These are phyloP conservation scores for Westerdykella ornata DNA, from an alignment of 2,329 filamentous ascomycete genomes.

Conservation along the genomic window DNA sequence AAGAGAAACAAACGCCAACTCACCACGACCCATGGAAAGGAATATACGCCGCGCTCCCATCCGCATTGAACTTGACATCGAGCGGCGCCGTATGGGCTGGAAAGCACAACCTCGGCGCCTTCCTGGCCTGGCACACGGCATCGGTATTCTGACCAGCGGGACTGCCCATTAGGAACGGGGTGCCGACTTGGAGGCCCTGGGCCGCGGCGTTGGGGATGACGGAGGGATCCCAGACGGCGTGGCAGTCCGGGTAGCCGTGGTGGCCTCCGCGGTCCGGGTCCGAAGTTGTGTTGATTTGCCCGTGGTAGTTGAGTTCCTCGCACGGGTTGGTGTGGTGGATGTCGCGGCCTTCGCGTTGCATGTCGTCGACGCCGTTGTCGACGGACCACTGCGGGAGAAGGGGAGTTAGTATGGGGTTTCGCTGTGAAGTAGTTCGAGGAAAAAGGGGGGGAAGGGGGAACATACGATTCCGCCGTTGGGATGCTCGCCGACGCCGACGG, in stretches of 20 bases:
- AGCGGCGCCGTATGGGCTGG: conserved; percentile 58
- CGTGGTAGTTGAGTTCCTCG: conserved; percentile 64
- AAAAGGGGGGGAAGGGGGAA: not conserved
- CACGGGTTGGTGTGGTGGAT: conserved; percentile 60
- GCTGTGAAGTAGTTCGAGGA: conserved; percentile 45
- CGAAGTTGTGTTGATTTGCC: conserved; percentile 46
- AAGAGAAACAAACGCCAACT: not conserved
- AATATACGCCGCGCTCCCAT: conserved; percentile 52
- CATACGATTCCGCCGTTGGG: conserved; percentile 17
- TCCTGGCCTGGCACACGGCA: conserved; percentile 37
- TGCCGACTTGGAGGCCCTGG: conserved; percentile 37
- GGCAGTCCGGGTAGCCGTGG: conserved; percentile 66
- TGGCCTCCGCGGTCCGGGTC: conserved; percentile 43
- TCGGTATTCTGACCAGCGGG: conserved; percentile 34
- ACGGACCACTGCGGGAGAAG: conserved; percentile 51
- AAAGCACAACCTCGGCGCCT: conserved; percentile 31
- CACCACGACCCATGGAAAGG: conserved; percentile 58
- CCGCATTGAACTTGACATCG: conserved; percentile 57
- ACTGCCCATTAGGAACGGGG: conserved; percentile 41
- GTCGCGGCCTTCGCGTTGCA: conserved; percentile 51
- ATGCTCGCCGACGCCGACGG: conserved; percentile 60
- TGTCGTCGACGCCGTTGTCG: conserved; percentile 60
- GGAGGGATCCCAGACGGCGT: conserved; percentile 55
- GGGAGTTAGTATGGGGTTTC: conserved; percentile 58
- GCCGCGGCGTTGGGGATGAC: conserved; percentile 40